Evolutionary conservation across 345 rosid genomes (phyloP), one percentile per base, ranked within the genome.

Genomic region (Boechera divaricarpa): DNA sequence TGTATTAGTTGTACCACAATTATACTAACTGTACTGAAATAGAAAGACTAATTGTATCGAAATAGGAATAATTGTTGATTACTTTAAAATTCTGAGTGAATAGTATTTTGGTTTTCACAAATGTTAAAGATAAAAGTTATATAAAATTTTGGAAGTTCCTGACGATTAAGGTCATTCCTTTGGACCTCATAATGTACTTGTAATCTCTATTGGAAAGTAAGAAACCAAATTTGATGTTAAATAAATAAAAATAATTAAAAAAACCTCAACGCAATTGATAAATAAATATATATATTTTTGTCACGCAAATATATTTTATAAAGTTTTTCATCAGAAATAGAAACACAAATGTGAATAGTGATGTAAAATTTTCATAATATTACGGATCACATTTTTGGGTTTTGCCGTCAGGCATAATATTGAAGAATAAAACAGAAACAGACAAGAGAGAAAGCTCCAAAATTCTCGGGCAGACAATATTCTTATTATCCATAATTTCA

Each of bases 401-500:
- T 54, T 54, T 63, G 76, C 63, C 70, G 26, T 77, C 54, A 62
- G 13, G 12, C 6, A 53, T 35, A 12, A 38, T 35, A 12, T 31
- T 48, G 57, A 58, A 29, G 67, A 67, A 75, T 57, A 70, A 65
- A 38, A 33, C 31, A 56, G 44, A 77, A 70, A 63, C 11, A 77
- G 48, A 71, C 72, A 77, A 70, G 61, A 63, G 16, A 77, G 72
- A 77, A 71, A 71, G 76, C 55, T 77, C 81, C 72, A 77, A 77
- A 71, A 70, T 32, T 70, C 57, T 70, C 53, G 72, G 76, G 67
- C 81, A 77, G 81, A 77, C 81, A 77, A 64, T 63, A 77, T 77
- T 70, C 76, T 77, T 31, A 77, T 64, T 64, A 77, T 77, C 80
- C 77, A 71, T 77, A 72, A 38, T 77, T 71, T 77, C 67, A 77